Evolutionary conservation across 352 stramenopile genomes (phyloP).

Genomic region (Pythium rhizo-oryzae): DNA sequence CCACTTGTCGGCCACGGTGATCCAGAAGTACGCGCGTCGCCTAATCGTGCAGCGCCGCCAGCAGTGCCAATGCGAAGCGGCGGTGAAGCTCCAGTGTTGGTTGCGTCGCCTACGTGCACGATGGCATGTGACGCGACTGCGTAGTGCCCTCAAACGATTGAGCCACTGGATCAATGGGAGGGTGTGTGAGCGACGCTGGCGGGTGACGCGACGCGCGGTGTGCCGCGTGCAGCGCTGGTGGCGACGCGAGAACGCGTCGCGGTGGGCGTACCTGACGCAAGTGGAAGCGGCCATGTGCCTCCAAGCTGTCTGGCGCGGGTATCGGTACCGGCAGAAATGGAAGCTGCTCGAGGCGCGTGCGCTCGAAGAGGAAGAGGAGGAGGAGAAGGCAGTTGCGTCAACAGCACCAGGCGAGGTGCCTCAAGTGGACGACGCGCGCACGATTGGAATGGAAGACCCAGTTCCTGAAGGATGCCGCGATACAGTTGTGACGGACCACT

Average conservation of each 20-base stretch:
- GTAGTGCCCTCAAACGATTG: constrained; percentile 17
- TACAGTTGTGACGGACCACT: too few relatives aligned
- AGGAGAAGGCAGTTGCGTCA: background rate
- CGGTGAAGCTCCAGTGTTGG: constrained; percentile 47
- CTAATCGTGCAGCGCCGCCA: constrained; percentile 20
- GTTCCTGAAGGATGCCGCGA: too few relatives aligned
- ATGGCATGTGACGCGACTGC: constrained; percentile 7
- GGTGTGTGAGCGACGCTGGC: constrained; percentile 32
- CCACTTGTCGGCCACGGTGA: constrained; percentile 42
- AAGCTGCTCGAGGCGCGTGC: background rate
- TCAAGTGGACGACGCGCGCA: too few relatives aligned
- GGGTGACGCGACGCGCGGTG: background rate
- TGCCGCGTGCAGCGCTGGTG: constrained; percentile 55
- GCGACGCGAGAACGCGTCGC: constrained; percentile 24
- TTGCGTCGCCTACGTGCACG: constrained; percentile 30
- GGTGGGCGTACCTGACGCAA: constrained; percentile 32
- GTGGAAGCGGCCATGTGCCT: constrained; percentile 50
- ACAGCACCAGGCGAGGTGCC: too few relatives aligned
- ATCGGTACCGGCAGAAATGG: constrained; percentile 6
- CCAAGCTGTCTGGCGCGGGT: constrained; percentile 47
- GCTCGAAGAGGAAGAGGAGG: background rate
- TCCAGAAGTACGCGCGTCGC: constrained; percentile 55
- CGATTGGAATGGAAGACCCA: too few relatives aligned
- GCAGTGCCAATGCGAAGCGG: constrained; percentile 10
- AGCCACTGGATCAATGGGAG: constrained; percentile 25